Base-by-base conservation (phyloP, 2,329 filamentous ascomycete genomes). In the Thermochaetoides dissita region DNA sequence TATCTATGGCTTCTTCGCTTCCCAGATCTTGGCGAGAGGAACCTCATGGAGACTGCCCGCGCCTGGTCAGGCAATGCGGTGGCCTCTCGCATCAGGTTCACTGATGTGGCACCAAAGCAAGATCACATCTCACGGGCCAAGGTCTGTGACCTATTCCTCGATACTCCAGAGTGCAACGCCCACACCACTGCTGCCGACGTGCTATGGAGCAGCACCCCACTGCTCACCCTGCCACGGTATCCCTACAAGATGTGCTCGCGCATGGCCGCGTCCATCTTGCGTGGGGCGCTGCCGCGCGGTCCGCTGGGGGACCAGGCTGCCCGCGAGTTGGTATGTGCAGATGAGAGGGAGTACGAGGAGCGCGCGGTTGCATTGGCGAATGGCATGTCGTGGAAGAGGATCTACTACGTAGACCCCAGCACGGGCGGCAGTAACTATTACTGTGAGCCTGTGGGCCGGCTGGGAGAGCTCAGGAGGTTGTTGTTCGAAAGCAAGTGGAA, bases 181-280 rank as follows among this genome's bases (percentile, higher is more conserved):
- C 91, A 98, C 60, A 98, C 91, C 1, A 98, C 91, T 1, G 91
- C 91, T 2, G 93, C 91, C 9, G 91, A 98, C 56, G 82, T 96
- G 1, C 69, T 98, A 6, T 98, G 91, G 91, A 93, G 84, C 40
- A 93, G 88, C 52, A 96, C 91, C 0, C 91, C 91, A 6, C 67
- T 98, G 17, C 69, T 98, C 29, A 98, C 91, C 0, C 69, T 91
- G 30, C 88, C 91, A 8, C 76, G 91, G 32, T 95, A 96, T 60
- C 76, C 83, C 39, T 95, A 95, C 64, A 98, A 98, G 63, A 98
- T 98, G 91, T 98, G 91, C 62, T 94, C 86, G 36, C 83, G 91
- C 41, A 98, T 98, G 83, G 91, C 89, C 6, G 88, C 91, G 6
- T 94, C 86, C 8, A 96, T 98, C 43, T 70, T 98, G 30, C 84